phyloP scores from a whole-genome alignment of 2,329 filamentous ascomycete species.

The Arthrobotrys iridis region DNA sequence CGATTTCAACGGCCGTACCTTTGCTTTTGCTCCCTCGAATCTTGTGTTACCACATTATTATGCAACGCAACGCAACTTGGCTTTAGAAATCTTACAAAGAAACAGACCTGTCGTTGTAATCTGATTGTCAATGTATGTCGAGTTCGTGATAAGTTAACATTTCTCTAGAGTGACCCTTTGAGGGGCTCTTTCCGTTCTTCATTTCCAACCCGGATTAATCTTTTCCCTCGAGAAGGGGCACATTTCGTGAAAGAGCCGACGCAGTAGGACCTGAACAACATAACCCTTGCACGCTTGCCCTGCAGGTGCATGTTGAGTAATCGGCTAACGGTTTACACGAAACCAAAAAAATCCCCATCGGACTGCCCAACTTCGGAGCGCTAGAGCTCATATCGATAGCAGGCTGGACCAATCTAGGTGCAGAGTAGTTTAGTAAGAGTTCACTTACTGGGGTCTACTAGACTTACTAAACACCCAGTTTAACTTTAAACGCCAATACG shows the following conservation, averaged over 20 bases:
- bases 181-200: background rate
- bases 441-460: background rate
- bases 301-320: slow-evolving; percentile 48
- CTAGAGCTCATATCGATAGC: slow-evolving; percentile 44
- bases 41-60: slow-evolving; percentile 19
- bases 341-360: background rate
- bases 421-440: slow-evolving; percentile 1
- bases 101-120: slow-evolving; percentile 11
- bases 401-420: background rate
- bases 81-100: slow-evolving; percentile 6
- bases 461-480: slow-evolving; percentile 5
- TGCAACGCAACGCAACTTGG: slow-evolving; percentile 14
- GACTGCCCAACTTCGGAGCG: slow-evolving; percentile 5
- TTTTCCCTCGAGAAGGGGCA: background rate
- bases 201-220: slow-evolving; percentile 23
- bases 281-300: slow-evolving; percentile 10
- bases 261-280: slow-evolving; percentile 10
- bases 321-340: slow-evolving; percentile 22
- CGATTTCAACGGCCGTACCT: background rate
- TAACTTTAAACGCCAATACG: background rate
- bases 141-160: background rate
- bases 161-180: background rate
- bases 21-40: background rate
- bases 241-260: slow-evolving; percentile 22
- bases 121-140: background rate